These are phyloP conservation scores for Colletotrichum lupini DNA, from an alignment of 2,329 filamentous ascomycete genomes.

Conservation along the genomic window DNA sequence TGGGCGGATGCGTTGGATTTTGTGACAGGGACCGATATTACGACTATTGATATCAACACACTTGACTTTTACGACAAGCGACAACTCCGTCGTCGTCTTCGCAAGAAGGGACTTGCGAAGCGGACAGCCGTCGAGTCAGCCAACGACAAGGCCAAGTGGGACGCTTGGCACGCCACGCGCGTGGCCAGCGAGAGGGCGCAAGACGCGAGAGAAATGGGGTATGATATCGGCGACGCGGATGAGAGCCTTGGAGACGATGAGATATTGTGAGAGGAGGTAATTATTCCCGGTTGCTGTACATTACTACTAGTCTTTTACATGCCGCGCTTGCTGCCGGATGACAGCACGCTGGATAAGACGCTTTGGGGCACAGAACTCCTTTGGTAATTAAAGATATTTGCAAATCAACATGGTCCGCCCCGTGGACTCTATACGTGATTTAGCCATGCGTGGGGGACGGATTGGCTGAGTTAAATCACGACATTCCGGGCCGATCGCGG, in stretches of 20 bases:
- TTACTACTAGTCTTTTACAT: conserved; percentile 18
- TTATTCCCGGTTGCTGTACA: background rate
- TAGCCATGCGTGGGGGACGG: background rate
- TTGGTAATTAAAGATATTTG: conserved; percentile 5
- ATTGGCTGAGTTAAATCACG: background rate
- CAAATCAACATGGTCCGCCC: background rate
- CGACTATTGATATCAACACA: conserved; percentile 52
- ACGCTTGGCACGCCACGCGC: conserved; percentile 56
- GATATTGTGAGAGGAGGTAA: conserved; percentile 35
- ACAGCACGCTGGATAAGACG: conserved; percentile 25
- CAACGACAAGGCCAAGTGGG: conserved; percentile 56
- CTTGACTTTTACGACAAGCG: conserved; percentile 60
- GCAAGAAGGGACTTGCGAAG: conserved; percentile 56
- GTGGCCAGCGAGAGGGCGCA: conserved; percentile 53
- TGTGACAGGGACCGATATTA: conserved; percentile 56
- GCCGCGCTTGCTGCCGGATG: background rate
- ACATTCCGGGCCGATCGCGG: background rate
- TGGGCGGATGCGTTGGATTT: conserved; percentile 60
- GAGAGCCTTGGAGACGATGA: conserved; percentile 50
- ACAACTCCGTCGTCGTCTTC: conserved; percentile 61
- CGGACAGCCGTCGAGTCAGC: conserved; percentile 48
- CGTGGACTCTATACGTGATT: background rate
- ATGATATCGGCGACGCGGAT: conserved; percentile 48
- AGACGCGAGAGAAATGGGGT: conserved; percentile 53
- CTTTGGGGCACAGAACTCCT: background rate